A percentile compares a stretch with the other conserved stretches of the same genome.
These are phyloP conservation scores for Termitomyces sp. DNA, from an alignment of 768 basidiomycete species.

Conservation along the genomic window DNA sequence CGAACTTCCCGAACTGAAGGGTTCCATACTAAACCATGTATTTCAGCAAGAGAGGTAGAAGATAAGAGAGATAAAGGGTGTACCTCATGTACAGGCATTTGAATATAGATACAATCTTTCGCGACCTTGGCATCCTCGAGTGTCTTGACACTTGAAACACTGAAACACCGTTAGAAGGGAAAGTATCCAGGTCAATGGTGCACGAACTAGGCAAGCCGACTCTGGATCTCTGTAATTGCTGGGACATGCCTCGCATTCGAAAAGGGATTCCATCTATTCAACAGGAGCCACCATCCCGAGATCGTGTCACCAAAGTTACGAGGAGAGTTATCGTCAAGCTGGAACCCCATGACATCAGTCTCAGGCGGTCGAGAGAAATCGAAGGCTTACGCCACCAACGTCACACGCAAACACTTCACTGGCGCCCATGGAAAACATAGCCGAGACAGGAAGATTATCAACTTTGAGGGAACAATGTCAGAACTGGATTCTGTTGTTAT, in stretches of 20 bases:
- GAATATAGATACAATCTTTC: slow-evolving; percentile 87
- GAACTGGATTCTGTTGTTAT: neutral
- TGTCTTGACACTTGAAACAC: slow-evolving; percentile 93
- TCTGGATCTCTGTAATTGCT: slow-evolving; percentile 90
- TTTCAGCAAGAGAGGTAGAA: neutral
- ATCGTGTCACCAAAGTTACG: slow-evolving; percentile 93
- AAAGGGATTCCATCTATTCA: slow-evolving; percentile 94
- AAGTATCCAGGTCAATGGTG: neutral
- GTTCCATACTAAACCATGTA: slow-evolving; percentile 72
- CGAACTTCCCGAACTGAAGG: slow-evolving; percentile 84
- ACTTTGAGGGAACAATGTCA: slow-evolving; percentile 41
- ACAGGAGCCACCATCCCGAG: slow-evolving; percentile 93
- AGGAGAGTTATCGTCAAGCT: slow-evolving; percentile 94
- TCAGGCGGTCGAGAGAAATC: neutral
- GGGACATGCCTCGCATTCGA: slow-evolving; percentile 75
- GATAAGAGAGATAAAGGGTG: slow-evolving; percentile 15
- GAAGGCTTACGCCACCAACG: slow-evolving; percentile 76
- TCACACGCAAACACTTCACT: slow-evolving; percentile 90
- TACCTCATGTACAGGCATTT: slow-evolving; percentile 93
- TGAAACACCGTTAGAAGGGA: slow-evolving; percentile 29
- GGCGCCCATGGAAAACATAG: slow-evolving; percentile 92
- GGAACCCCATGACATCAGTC: slow-evolving; percentile 6
- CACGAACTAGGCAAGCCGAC: slow-evolving; percentile 90
- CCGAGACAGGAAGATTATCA: slow-evolving; percentile 87
- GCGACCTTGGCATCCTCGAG: slow-evolving; percentile 93